Percentiles rank a stretch among this genome's conserved stretches.
These are phyloP conservation scores for Teunomyces lycoperdinae DNA, from an alignment of 805 yeast genomes.

Conservation along the genomic window DNA sequence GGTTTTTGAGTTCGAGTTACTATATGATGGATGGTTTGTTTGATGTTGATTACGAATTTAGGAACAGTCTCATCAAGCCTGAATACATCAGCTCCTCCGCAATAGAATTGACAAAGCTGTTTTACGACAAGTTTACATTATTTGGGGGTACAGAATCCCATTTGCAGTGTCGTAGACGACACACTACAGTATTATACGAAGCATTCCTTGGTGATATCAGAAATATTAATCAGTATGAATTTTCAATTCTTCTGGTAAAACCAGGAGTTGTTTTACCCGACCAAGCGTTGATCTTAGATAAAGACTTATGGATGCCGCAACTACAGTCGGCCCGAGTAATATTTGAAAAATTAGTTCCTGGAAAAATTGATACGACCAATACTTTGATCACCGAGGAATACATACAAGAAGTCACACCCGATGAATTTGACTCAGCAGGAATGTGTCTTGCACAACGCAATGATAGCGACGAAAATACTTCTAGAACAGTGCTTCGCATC, in stretches of 20 bases:
- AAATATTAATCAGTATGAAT: conserved; percentile 20
- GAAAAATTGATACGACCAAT: conserved; percentile 41
- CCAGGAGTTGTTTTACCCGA: conserved; percentile 10
- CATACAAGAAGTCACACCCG: conserved; percentile 12
- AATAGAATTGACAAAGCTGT: conserved; percentile 26
- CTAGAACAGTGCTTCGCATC: conserved; percentile 22
- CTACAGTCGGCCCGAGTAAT: conserved; percentile 42
- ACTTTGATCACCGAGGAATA: conserved; percentile 25
- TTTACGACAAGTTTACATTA: conserved; percentile 27
- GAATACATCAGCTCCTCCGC: conserved; percentile 19
- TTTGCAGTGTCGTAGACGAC: conserved; percentile 26
- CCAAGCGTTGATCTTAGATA: conserved; percentile 7
- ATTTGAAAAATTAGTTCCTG: conserved; percentile 44
- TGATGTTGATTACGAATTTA: conserved; percentile 40
- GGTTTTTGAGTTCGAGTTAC: conserved; percentile 35
- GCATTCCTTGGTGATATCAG: conserved; percentile 28
- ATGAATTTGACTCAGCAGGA: conserved; percentile 3
- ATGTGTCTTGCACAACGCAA: not conserved
- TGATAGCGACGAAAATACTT: conserved; percentile 4
- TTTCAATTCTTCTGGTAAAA: conserved; percentile 15
- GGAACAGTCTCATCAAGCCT: conserved; percentile 43
- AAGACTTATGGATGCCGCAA: conserved; percentile 39
- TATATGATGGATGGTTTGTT: conserved; percentile 42
- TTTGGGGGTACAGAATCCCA: conserved; percentile 16
- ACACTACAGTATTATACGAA: conserved; percentile 27